phyloP scores from a whole-genome alignment of 306 rosid genomes.

The Carpinus fangiana region DNA sequence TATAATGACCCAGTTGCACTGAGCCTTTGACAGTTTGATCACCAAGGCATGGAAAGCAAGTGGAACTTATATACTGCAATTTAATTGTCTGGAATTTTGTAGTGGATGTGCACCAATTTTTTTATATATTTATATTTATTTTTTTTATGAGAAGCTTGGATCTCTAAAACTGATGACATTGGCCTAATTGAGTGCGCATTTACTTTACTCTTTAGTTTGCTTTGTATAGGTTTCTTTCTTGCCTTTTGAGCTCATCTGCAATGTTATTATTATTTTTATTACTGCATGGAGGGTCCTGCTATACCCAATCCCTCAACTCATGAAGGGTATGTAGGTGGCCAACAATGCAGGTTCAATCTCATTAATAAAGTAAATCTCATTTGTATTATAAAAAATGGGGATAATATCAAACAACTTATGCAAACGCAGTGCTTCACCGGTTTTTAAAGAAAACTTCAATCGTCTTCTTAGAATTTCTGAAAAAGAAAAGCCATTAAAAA shows the following conservation, averaged over 20 bases:
- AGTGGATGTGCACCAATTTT: too few relatives aligned
- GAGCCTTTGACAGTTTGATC: neutral
- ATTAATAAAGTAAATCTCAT: too few relatives aligned
- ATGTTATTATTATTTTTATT: too few relatives aligned
- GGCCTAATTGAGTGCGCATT: neutral
- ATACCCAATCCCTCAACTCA: too few relatives aligned
- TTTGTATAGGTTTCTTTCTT: neutral
- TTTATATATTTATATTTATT: too few relatives aligned
- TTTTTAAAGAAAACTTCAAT: neutral
- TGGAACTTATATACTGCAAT: neutral
- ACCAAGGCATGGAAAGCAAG: neutral
- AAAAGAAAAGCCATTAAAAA: neutral
- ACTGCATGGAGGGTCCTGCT: too few relatives aligned
- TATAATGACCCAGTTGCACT: neutral
- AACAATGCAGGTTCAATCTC: too few relatives aligned
- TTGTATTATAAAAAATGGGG: neutral
- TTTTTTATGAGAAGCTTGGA: neutral
- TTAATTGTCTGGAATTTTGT: constrained; percentile 1
- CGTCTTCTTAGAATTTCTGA: neutral
- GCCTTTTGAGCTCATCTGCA: too few relatives aligned
- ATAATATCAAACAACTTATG: neutral
- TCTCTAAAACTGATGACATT: neutral
- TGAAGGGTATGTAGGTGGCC: too few relatives aligned
- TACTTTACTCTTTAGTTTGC: neutral
- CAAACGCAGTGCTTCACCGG: neutral